phyloP scores from a whole-genome alignment of 345 rosid species.

The Brassica rapa region DNA sequence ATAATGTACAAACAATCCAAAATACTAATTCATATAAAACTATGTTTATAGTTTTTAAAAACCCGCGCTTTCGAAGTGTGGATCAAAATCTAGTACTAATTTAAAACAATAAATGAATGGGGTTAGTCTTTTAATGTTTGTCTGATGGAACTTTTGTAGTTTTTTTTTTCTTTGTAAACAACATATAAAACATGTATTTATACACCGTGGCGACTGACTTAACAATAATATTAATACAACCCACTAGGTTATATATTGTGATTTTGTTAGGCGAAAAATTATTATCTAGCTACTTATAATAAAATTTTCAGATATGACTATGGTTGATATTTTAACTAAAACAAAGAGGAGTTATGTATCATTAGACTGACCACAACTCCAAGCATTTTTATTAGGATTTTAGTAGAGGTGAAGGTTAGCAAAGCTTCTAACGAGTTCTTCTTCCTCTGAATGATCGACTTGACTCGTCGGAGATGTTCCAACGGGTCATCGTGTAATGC shows the following conservation, averaged over 20 bases:
- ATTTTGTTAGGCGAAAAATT: background rate
- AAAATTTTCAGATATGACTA: background rate
- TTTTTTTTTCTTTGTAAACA: background rate
- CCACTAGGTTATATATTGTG: background rate
- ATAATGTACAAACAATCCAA: too few relatives aligned
- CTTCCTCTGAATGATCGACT: constrained; percentile 49
- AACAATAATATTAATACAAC: background rate
- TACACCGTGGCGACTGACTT: background rate
- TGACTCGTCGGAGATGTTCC: constrained; percentile 52
- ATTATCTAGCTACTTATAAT: background rate
- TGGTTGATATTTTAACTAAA: background rate
- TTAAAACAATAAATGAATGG: background rate
- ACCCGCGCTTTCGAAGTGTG: too few relatives aligned
- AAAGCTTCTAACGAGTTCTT: constrained; percentile 57
- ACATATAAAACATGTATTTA: background rate
- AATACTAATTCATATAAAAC: too few relatives aligned
- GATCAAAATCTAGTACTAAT: too few relatives aligned
- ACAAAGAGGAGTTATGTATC: background rate
- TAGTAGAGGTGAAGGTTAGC: constrained; percentile 10
- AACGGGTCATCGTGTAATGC: constrained; percentile 48
- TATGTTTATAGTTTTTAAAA: too few relatives aligned
- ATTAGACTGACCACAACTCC: background rate
- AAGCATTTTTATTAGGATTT: background rate
- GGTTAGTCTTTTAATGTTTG: background rate
- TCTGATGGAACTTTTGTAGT: background rate